Evolutionary conservation across 768 basidiomycete species (phyloP), one percentile per base, ranked within the genome.

Genomic region (Inosperma sp.): DNA sequence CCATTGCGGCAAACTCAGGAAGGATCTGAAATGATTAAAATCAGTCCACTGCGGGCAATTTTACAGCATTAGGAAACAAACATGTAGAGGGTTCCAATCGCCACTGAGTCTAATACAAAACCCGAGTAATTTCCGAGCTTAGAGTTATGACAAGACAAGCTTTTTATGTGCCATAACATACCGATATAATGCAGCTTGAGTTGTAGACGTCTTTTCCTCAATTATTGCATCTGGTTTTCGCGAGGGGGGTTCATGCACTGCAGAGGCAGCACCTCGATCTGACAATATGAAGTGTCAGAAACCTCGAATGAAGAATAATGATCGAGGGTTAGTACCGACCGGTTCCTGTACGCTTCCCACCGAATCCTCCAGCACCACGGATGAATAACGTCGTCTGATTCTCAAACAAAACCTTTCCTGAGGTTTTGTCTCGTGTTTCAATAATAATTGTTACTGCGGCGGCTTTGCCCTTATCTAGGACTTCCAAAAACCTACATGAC

Each of bases 301-400:
- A 40, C 27, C 19, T 29, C 8, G 12, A 30, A 35, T 34, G 27
- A 36, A 14, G 16, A 39, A 41, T n/a, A 33, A 12, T 30, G n/a
- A n/a, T n/a, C n/a, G n/a, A n/a, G 19, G 19, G 50, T 33, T 12
- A 17, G 29, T 52, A 30, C n/a, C 23, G n/a, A 91, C 93, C 90
- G 42, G 72, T 81, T 26, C 93, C 93, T 25, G 67, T 70, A 51
- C 90, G 88, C 72, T 88, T 91, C 14, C 96, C 96, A 3, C 92
- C 92, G 66, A 99, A 96, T 0, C 93, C 94, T n/a, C 96, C 96
- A 21, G 89, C 78, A 2, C 93, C 94, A 49, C 96, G 89, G 55
- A 95, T 82, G 68, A 97, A 88, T 1, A 94, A 75, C 1, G 95
- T 99, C 10, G 83, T 80, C 65, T 94, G 89, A 67, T 91, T 96